A percentile compares a stretch with the other conserved stretches of the same genome.
phyloP scores from a whole-genome alignment of 139 green algal genomes.

The Mychonastes homosphaera region DNA sequence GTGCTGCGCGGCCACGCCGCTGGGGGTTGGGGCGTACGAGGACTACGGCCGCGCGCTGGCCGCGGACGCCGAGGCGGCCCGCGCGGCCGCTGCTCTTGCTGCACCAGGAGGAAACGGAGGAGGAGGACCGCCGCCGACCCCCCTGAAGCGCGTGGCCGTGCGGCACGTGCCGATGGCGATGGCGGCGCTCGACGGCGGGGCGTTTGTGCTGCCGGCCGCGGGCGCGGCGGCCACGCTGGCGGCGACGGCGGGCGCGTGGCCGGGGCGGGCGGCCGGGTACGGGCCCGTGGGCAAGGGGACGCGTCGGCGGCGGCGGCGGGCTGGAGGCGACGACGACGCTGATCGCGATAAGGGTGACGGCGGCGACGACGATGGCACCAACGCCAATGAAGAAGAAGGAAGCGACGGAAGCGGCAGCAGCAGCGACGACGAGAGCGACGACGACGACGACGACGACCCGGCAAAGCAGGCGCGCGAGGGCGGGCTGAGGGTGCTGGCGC shows the following conservation, averaged over 20 bases:
- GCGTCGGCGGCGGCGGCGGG: no score
- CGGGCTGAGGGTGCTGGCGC: constrained; percentile 39
- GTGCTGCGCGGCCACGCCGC: constrained; percentile 10
- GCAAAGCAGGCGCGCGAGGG: constrained; percentile 8
- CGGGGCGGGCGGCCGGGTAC: background rate
- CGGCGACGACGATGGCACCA: no score
- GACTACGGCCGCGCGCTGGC: constrained; percentile 32
- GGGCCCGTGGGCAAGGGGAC: no score
- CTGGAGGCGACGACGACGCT: no score
- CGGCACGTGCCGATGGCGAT: constrained; percentile 32
- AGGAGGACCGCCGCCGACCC: constrained; percentile 4
- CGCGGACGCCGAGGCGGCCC: constrained; percentile 13
- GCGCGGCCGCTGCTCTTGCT: constrained; percentile 17
- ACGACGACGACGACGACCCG: constrained; percentile 3
- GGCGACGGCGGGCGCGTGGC: constrained; percentile 13
- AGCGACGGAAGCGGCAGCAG: no score
- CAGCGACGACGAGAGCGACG: no score
- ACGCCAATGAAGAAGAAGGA: no score
- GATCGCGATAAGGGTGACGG: no score
- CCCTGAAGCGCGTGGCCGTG: constrained; percentile 6
- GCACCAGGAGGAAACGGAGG: constrained; percentile 5
- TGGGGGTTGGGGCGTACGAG: constrained; percentile 34
- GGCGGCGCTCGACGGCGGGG: constrained; percentile 24
- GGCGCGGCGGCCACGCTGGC: constrained; percentile 18
- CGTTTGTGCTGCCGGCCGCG: constrained; percentile 49